Evolutionary conservation across 352 stramenopile species (phyloP).

Genomic region (Pythium insidiosum): DNA sequence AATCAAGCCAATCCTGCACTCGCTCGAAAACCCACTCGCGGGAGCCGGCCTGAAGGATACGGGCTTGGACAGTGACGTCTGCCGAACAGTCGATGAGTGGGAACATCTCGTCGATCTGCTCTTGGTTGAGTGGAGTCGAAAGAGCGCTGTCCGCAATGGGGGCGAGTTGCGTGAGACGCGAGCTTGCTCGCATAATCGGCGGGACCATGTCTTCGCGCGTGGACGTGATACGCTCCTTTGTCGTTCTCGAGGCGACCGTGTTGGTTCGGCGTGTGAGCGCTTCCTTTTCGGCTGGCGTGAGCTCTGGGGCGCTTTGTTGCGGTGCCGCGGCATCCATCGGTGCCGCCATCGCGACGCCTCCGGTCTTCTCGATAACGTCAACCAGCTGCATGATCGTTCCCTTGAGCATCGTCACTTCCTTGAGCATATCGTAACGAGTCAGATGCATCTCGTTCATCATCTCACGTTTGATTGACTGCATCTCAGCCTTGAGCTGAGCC

Average conservation of each 20-base stretch:
- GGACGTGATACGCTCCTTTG: conserved; percentile 37
- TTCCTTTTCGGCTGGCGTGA: conserved; percentile 34
- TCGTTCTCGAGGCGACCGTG: conserved; percentile 38
- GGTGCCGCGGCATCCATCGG: conserved; percentile 3
- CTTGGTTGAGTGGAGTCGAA: conserved; percentile 46
- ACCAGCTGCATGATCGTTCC: conserved; percentile 61
- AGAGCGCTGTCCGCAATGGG: conserved; percentile 61
- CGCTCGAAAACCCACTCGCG: conserved; percentile 59
- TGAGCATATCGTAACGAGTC: conserved; percentile 79
- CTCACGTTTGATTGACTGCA: conserved; percentile 59
- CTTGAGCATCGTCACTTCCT: conserved; percentile 76
- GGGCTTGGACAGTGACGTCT: conserved; percentile 35
- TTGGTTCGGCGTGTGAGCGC: conserved; percentile 37
- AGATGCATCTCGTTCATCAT: conserved; percentile 83
- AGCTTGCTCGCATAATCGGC: conserved; percentile 20
- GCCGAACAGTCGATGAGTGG: conserved; percentile 57
- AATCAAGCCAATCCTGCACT: conserved; percentile 74
- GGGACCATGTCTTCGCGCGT: conserved; percentile 24
- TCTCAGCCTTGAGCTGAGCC: conserved; percentile 51
- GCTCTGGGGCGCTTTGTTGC: conserved; percentile 11
- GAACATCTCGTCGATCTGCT: conserved; percentile 82
- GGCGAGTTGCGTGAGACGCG: conserved; percentile 48
- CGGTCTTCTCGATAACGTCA: conserved; percentile 20
- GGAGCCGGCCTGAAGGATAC: conserved; percentile 30
- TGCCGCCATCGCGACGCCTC: conserved; percentile 9